A percentile compares a stretch with the other conserved stretches of the same genome.
phyloP scores from a whole-genome alignment of 2,329 filamentous ascomycete species.

The Hymenoscyphus fraxineus region DNA sequence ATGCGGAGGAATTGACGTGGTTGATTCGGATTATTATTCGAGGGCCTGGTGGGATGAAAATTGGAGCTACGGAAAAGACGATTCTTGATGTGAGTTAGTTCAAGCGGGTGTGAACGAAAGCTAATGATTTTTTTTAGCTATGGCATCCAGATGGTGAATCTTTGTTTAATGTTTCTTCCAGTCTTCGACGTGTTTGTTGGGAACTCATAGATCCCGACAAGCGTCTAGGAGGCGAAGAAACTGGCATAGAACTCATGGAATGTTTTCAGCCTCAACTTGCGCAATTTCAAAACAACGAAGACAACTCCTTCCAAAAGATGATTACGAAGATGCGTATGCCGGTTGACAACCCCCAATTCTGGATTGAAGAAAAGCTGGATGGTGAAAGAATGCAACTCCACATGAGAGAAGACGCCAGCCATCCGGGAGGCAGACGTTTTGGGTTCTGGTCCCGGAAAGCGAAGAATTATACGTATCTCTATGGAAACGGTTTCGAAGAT shows the following conservation, averaged over 20 bases:
- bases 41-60: conserved; percentile 59
- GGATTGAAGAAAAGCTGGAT: conserved; percentile 97
- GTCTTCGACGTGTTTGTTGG: conserved; percentile 88
- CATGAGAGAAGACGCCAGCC: conserved; percentile 67
- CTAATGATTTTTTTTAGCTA: conserved; percentile 51
- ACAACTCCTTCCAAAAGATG: conserved; percentile 62
- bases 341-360: conserved; percentile 73
- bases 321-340: conserved; percentile 62
- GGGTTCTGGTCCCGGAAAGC: conserved; percentile 93
- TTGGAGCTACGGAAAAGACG: conserved; percentile 81
- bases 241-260: conserved; percentile 78
- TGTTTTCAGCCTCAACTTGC: conserved; percentile 96
- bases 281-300: conserved; percentile 80
- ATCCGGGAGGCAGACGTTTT: conserved; percentile 70
- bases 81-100: conserved; percentile 56
- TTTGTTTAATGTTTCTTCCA: conserved; percentile 87
- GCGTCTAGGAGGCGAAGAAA: conserved; percentile 70
- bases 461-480: conserved; percentile 94
- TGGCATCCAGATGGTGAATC: conserved; percentile 77
- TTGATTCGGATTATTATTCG: conserved; percentile 82
- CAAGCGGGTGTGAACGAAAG: neutral
- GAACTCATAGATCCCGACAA: conserved; percentile 73
- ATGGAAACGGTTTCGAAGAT: conserved; percentile 73
- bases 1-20: conserved; percentile 90
- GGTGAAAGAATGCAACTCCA: conserved; percentile 97